Percentiles rank a stretch among this genome's conserved stretches.
Conservation (phyloP, 768 basidiomycete species). For the Kwoniella sp. region DNA sequence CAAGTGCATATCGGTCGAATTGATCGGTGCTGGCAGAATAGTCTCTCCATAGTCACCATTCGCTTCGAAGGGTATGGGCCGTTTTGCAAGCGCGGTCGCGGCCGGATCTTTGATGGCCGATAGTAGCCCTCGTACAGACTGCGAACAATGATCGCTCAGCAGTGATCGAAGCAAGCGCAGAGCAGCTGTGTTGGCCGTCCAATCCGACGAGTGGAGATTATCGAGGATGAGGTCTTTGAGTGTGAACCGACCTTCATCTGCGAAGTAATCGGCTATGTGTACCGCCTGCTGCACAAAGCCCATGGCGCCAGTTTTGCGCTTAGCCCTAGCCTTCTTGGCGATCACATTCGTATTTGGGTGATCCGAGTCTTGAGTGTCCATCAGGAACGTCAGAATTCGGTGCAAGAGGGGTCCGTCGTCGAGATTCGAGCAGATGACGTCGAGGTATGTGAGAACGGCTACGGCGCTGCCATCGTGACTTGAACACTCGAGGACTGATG, state of each 20-base stretch:
- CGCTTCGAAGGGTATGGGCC: constrained; percentile 47
- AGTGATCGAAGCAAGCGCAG: constrained; percentile 79
- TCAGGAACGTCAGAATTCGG: constrained; percentile 27
- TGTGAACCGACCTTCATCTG: constrained; percentile 83
- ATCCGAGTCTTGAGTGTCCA: constrained; percentile 20
- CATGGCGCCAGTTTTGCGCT: constrained; percentile 80
- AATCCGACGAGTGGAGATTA: constrained; percentile 71
- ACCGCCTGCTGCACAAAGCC: constrained; percentile 70
- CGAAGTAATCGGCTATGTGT: constrained; percentile 73
- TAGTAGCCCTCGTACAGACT: constrained; percentile 69
- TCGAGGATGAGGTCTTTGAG: constrained; percentile 83
- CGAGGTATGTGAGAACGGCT: constrained; percentile 93
- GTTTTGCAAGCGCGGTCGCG: constrained; percentile 65
- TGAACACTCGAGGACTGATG: constrained; percentile 89
- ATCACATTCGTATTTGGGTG: neutral
- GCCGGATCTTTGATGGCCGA: constrained; percentile 68
- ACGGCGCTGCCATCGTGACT: constrained; percentile 92
- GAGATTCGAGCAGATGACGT: constrained; percentile 60
- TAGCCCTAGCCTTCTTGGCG: constrained; percentile 11
- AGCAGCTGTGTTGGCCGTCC: constrained; percentile 71
- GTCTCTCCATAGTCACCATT: constrained; percentile 60
- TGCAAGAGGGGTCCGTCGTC: constrained; percentile 43
- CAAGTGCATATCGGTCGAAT: constrained; percentile 31
- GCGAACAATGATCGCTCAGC: constrained; percentile 68
- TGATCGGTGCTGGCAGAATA: constrained; percentile 58